Percentiles rank a stretch among this genome's conserved stretches.
phyloP scores from a whole-genome alignment of 202 grass and related monocot species.

The Eragrostis tef region DNA sequence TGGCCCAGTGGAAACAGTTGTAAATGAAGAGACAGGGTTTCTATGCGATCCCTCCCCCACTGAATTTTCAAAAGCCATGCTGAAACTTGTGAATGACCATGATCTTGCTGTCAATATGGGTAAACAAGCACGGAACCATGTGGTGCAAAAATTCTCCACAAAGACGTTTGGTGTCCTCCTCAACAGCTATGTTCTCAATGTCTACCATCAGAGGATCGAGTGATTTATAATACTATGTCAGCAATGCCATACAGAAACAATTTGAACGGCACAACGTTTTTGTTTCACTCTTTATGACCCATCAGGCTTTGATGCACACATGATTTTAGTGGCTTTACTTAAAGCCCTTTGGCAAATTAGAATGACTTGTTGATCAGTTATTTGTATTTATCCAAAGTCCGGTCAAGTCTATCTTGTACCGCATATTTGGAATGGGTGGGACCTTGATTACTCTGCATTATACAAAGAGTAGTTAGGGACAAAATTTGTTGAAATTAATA shows the following conservation, averaged over 20 bases:
- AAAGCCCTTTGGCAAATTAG: not conserved
- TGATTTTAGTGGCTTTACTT: not conserved
- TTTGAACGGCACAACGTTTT: not conserved
- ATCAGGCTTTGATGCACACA: conserved; percentile 41
- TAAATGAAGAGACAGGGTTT: conserved; percentile 77
- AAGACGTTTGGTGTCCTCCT: conserved; percentile 79
- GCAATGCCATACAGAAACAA: conserved; percentile 31
- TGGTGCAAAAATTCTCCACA: conserved; percentile 73
- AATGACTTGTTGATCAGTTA: not conserved
- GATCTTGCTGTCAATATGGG: conserved; percentile 68
- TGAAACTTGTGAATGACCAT: conserved; percentile 61
- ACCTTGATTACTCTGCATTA: not conserved
- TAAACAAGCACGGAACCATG: conserved; percentile 66
- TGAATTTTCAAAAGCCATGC: conserved; percentile 78
- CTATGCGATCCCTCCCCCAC: conserved; percentile 69
- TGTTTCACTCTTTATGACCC: conserved; percentile 9
- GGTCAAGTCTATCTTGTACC: not conserved
- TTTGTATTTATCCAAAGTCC: not conserved
- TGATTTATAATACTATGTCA: conserved; percentile 29
- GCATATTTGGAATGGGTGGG: not conserved
- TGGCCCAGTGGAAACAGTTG: conserved; percentile 83
- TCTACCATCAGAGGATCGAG: conserved; percentile 65
- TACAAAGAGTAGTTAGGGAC: not conserved
- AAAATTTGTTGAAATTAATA: not conserved
- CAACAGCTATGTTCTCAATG: conserved; percentile 62